A percentile compares a stretch with the other conserved stretches of the same genome.
phyloP scores from a whole-genome alignment of 768 basidiomycete genomes.

The Stropharia rugosoannulata region DNA sequence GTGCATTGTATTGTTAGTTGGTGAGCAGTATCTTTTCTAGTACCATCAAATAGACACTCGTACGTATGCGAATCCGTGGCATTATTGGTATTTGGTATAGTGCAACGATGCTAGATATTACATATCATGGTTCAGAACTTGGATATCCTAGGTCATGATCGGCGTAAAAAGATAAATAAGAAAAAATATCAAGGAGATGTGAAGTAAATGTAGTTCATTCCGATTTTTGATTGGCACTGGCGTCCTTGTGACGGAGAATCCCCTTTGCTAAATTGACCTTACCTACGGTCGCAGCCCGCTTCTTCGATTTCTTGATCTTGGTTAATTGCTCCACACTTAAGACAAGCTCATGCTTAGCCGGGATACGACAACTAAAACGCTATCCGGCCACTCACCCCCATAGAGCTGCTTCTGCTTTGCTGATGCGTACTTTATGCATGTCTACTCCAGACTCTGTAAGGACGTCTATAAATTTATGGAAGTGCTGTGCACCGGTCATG shows the following conservation, averaged over 20 bases:
- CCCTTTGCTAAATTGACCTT: constrained; percentile 30
- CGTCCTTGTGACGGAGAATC: constrained; percentile 23
- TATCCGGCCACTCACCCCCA: constrained; percentile 42
- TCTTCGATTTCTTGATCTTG: constrained; percentile 43
- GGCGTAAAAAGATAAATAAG: too few relatives aligned
- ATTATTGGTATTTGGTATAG: too few relatives aligned
- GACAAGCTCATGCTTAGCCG: background rate
- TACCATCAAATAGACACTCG: too few relatives aligned
- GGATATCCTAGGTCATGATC: too few relatives aligned
- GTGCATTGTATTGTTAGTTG: too few relatives aligned
- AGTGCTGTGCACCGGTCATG: constrained; percentile 41
- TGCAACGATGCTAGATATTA: too few relatives aligned
- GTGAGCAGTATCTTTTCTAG: too few relatives aligned
- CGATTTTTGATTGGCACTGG: background rate
- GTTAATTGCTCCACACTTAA: constrained; percentile 45
- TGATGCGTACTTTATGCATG: constrained; percentile 57
- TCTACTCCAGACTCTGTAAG: constrained; percentile 55
- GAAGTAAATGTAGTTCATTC: background rate
- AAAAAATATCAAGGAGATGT: too few relatives aligned
- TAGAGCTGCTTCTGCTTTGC: constrained; percentile 57
- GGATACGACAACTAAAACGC: background rate
- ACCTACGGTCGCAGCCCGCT: constrained; percentile 22
- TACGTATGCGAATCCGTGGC: too few relatives aligned
- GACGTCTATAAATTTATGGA: constrained; percentile 51
- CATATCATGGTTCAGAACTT: too few relatives aligned